Percentiles rank a stretch among this genome's conserved stretches.
Conservation (phyloP, 495 filamentous ascomycete genomes). For the Penicillium ochrochloron region DNA sequence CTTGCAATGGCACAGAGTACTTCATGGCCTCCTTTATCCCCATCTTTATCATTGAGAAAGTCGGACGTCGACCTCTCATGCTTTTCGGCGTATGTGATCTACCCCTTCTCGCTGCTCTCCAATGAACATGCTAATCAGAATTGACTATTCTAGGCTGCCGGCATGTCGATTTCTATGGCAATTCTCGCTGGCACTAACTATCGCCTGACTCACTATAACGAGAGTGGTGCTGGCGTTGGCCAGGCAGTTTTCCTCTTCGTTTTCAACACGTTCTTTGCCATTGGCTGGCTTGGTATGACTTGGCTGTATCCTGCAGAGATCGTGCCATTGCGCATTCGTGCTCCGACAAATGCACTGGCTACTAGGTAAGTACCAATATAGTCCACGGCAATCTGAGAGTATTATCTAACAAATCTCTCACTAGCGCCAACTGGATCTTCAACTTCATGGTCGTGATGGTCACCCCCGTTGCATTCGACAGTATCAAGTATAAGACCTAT, state of each 20-base stretch:
- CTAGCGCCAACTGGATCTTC: constrained; percentile 34
- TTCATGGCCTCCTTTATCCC: constrained; percentile 69
- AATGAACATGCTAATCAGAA: background rate
- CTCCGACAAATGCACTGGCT: constrained; percentile 28
- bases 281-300: constrained; percentile 74
- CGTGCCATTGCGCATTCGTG: constrained; percentile 39
- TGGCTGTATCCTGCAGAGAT: constrained; percentile 74
- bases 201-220: constrained; percentile 30
- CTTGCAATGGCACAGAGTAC: constrained; percentile 69
- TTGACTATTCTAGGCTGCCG: constrained; percentile 36
- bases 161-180: constrained; percentile 67
- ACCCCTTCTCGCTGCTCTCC: background rate
- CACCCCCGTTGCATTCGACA: constrained; percentile 64
- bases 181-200: constrained; percentile 54
- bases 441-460: constrained; percentile 64
- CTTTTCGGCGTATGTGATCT: constrained; percentile 56
- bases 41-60: constrained; percentile 66
- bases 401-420: background rate
- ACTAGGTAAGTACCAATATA: constrained; percentile 15
- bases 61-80: constrained; percentile 69
- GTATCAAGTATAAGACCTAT: constrained; percentile 68
- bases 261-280: constrained; percentile 72
- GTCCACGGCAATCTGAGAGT: background rate
- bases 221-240: constrained; percentile 51
- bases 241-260: constrained; percentile 55